Evolutionary conservation across 2,329 filamentous ascomycete species (phyloP).

Genomic region (Xenoacremonium recifei): DNA sequence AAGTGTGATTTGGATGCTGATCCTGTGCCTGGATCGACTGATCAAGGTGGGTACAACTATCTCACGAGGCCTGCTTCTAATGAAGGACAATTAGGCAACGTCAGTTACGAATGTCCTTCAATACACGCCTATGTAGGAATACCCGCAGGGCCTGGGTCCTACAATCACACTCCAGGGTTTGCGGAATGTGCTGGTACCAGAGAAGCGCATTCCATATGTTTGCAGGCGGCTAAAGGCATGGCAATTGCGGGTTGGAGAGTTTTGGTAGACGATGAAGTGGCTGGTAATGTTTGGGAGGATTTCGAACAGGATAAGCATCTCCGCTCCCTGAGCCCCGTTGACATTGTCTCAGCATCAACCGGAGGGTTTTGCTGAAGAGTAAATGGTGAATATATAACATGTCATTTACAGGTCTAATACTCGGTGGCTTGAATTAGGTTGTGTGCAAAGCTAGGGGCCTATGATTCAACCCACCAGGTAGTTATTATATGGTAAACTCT

Average conservation of each 20-base stretch:
- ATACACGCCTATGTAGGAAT: not conserved
- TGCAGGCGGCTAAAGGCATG: not conserved
- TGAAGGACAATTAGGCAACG: conserved; percentile 15
- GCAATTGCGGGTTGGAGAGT: not conserved
- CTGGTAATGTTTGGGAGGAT: too few species aligned
- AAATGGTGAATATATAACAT: too few species aligned
- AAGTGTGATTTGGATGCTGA: conserved; percentile 8
- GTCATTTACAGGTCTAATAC: too few species aligned
- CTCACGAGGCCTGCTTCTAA: accelerated
- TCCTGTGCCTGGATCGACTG: conserved; percentile 21
- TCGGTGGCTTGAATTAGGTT: too few species aligned
- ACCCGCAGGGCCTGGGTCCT: not conserved
- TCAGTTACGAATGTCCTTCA: not conserved
- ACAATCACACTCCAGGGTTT: not conserved
- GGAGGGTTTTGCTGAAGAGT: too few species aligned
- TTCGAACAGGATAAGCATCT: too few species aligned
- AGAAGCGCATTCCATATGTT: not conserved
- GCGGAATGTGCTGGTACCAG: not conserved
- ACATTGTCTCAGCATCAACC: too few species aligned
- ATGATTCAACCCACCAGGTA: too few species aligned
- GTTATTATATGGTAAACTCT: too few species aligned
- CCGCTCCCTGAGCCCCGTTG: too few species aligned
- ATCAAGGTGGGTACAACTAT: conserved; percentile 20
- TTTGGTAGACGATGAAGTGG: not conserved
- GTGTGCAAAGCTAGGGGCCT: too few species aligned